Conservation (phyloP, 257 asterid genomes). For the Lycium barbarum region DNA sequence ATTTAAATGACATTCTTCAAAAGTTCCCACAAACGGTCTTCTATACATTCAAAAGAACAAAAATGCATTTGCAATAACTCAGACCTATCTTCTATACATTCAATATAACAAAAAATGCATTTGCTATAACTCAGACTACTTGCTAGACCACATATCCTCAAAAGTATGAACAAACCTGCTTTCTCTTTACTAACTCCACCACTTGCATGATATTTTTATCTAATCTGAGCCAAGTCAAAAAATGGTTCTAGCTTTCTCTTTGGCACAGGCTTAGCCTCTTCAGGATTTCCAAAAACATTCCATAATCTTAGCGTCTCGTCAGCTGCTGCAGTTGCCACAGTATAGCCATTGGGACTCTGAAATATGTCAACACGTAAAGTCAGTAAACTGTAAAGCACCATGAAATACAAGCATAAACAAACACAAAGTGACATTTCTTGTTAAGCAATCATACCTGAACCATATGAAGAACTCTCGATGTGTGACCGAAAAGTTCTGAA, state of each 20-base stretch:
- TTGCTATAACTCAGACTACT: neutral
- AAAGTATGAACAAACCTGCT: neutral
- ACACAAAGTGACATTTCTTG: neutral
- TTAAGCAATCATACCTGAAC: slow-evolving; percentile 57
- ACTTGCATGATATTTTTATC: slow-evolving; percentile 40
- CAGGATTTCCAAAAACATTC: slow-evolving; percentile 88
- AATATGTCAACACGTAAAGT: neutral
- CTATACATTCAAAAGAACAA: neutral
- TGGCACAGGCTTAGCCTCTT: slow-evolving; percentile 68
- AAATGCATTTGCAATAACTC: neutral
- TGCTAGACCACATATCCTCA: neutral
- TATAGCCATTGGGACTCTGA: slow-evolving; percentile 92
- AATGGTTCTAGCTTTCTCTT: slow-evolving; percentile 75
- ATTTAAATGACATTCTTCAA: neutral
- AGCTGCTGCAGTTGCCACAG: slow-evolving; percentile 95
- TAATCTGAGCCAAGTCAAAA: slow-evolving; percentile 76
- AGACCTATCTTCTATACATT: neutral
- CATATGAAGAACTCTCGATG: slow-evolving; percentile 90
- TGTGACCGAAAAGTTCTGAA: slow-evolving; percentile 93
- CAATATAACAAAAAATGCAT: neutral
- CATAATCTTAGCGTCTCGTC: slow-evolving; percentile 90
- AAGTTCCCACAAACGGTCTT: neutral
- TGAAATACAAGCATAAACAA: neutral
- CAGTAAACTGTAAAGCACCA: neutral
- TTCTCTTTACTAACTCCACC: neutral